These are phyloP conservation scores for Lasiodiplodia sp. DNA, from an alignment of 2,329 filamentous ascomycete genomes.

Conservation along the genomic window DNA sequence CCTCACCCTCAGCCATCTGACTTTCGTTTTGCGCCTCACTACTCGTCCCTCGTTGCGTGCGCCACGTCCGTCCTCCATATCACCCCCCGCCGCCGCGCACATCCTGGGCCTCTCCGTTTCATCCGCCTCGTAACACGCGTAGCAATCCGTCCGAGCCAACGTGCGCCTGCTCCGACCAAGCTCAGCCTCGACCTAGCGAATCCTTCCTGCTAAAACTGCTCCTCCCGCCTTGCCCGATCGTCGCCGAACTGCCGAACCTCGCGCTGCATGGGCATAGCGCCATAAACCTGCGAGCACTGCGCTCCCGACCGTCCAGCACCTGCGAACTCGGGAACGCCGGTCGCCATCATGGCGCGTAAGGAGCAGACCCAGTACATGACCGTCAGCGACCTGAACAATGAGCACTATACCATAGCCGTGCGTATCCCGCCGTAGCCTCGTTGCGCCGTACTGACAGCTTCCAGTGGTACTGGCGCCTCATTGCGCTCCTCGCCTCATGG, in stretches of 20 bases:
- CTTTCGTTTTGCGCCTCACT: conserved; percentile 9
- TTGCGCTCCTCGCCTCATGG: conserved; percentile 53
- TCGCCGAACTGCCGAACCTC: neutral
- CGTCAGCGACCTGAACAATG: conserved; percentile 28
- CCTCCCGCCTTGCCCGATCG: neutral
- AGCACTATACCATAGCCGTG: conserved; percentile 29
- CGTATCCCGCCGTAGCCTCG: neutral
- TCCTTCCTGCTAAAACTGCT: conserved; percentile 19
- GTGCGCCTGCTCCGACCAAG: neutral
- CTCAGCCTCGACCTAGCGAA: conserved; percentile 17
- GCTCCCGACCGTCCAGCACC: neutral
- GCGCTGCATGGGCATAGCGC: conserved; percentile 10
- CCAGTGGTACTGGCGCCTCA: conserved; percentile 58
- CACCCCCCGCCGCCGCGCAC: neutral
- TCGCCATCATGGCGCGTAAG: conserved; percentile 12
- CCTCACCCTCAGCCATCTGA: conserved; percentile 5
- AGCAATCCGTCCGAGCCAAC: neutral
- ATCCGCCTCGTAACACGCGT: conserved; percentile 11
- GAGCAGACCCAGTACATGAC: conserved; percentile 29
- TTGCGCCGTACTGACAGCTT: neutral
- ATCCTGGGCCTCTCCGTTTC: neutral
- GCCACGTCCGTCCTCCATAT: neutral
- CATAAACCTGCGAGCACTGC: conserved; percentile 18
- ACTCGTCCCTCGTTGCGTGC: conserved; percentile 7
- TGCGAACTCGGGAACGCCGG: neutral